phyloP scores from a whole-genome alignment of 2,329 filamentous ascomycete genomes.

The Parafenestella ontariensis region DNA sequence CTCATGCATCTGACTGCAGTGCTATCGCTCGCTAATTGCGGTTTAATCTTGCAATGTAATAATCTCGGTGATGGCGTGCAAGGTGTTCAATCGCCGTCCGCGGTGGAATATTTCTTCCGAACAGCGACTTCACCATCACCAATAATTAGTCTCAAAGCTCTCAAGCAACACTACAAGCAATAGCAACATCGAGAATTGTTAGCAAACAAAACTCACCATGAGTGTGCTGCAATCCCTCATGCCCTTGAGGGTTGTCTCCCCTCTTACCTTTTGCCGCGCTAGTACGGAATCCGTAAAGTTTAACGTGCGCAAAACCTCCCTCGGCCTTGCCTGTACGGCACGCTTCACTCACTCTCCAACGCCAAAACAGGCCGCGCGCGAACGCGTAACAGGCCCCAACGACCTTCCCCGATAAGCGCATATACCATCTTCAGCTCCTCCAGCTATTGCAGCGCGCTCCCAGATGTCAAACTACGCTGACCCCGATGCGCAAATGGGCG shows the following conservation, averaged over 20 bases:
- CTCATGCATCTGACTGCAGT: neutral
- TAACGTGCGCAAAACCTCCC: conserved; percentile 36
- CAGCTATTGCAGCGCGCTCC: conserved; percentile 20
- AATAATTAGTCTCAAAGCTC: conserved; percentile 7
- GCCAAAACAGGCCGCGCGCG: conserved; percentile 27
- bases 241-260: conserved; percentile 12
- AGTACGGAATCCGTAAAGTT: conserved; percentile 43
- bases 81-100: conserved; percentile 21
- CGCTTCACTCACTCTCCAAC: conserved; percentile 28
- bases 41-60: neutral
- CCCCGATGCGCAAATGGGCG: conserved; percentile 43
- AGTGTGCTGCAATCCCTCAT: conserved; percentile 12
- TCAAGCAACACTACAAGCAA: conserved; percentile 18
- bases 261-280: conserved; percentile 32
- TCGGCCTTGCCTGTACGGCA: conserved; percentile 29
- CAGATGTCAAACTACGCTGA: conserved; percentile 45
- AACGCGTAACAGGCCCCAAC: conserved; percentile 17
- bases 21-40: neutral
- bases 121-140: conserved; percentile 33
- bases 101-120: conserved; percentile 38
- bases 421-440: conserved; percentile 9
- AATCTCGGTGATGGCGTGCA: conserved; percentile 21
- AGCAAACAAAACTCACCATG: conserved; percentile 14
- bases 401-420: conserved; percentile 15
- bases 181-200: conserved; percentile 4